Percentiles rank a stretch among this genome's conserved stretches.
Conservation (phyloP, 129 eudicot species). For the Mikania micrantha region DNA sequence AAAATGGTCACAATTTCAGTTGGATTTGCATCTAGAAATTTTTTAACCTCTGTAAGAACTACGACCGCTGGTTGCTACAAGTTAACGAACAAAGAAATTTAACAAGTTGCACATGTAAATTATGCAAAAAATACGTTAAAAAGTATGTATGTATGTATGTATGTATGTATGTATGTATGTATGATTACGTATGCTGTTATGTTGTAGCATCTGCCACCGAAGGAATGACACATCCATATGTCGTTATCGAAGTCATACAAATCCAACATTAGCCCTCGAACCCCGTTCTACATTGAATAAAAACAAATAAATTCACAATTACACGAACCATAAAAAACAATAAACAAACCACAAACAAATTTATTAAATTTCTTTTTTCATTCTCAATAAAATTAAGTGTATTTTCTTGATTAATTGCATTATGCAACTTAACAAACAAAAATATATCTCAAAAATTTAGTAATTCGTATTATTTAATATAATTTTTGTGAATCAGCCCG, state of each 20-base stretch:
- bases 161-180: not conserved
- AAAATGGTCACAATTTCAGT: slow-evolving; percentile 74
- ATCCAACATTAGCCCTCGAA: slow-evolving; percentile 95
- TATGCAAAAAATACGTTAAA: too few species aligned
- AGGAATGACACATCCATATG: slow-evolving; percentile 93
- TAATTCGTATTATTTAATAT: too few species aligned
- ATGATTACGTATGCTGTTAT: slow-evolving; percentile 79
- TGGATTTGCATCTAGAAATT: slow-evolving; percentile 62
- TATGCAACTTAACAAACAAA: too few species aligned
- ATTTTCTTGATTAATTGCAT: too few species aligned
- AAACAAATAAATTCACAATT: too few species aligned
- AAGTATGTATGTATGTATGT: too few species aligned
- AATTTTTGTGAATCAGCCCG: too few species aligned
- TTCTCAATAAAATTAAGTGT: too few species aligned
- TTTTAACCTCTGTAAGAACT: slow-evolving; percentile 57
- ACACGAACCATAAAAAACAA: too few species aligned
- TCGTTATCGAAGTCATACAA: slow-evolving; percentile 90
- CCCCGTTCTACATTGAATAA: slow-evolving; percentile 65
- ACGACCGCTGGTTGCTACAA: slow-evolving; percentile 82
- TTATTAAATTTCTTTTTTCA: too few species aligned
- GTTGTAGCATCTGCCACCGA: slow-evolving; percentile 65
- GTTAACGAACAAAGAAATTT: not conserved
- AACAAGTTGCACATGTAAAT: slow-evolving; percentile 6
- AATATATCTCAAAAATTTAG: too few species aligned
- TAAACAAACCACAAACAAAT: too few species aligned